phyloP scores from a whole-genome alignment of 768 basidiomycete genomes.

The Mycena galericulata region DNA sequence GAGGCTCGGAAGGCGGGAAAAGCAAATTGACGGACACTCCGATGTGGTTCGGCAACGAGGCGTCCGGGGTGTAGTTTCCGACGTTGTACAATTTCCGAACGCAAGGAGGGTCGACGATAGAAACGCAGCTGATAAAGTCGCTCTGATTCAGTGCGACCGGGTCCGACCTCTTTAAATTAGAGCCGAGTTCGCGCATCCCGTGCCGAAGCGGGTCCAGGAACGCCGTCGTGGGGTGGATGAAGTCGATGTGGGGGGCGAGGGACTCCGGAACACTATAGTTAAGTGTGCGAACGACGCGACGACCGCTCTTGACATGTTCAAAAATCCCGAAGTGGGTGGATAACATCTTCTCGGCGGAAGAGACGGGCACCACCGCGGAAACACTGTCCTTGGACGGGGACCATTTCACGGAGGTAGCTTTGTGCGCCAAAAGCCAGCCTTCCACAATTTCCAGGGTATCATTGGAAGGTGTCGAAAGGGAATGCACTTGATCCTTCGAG shows the following conservation, averaged over 20 bases:
- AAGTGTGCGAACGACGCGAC: constrained; percentile 49
- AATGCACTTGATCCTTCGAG: constrained; percentile 59
- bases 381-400: constrained; percentile 64
- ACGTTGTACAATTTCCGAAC: constrained; percentile 52
- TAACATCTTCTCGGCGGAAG: constrained; percentile 61
- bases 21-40: constrained; percentile 44
- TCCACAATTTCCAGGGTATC: constrained; percentile 42
- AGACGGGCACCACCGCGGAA: constrained; percentile 53
- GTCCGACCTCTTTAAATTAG: constrained; percentile 31
- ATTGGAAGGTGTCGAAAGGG: constrained; percentile 52
- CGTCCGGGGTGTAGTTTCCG: constrained; percentile 45
- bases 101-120: constrained; percentile 50
- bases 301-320: constrained; percentile 46
- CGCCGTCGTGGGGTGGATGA: constrained; percentile 55
- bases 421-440: constrained; percentile 21
- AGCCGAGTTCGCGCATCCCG: constrained; percentile 42
- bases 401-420: constrained; percentile 43
- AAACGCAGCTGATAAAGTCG: constrained; percentile 46
- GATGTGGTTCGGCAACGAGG: constrained; percentile 45
- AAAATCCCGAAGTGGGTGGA: constrained; percentile 54
- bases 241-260: constrained; percentile 49
- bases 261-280: constrained; percentile 51
- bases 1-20: background rate
- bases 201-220: constrained; percentile 40
- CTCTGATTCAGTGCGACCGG: constrained; percentile 33